Percentiles rank a stretch among this genome's conserved stretches.
Conservation (phyloP, 441 rosid genomes). For the Jatropha multifida region DNA sequence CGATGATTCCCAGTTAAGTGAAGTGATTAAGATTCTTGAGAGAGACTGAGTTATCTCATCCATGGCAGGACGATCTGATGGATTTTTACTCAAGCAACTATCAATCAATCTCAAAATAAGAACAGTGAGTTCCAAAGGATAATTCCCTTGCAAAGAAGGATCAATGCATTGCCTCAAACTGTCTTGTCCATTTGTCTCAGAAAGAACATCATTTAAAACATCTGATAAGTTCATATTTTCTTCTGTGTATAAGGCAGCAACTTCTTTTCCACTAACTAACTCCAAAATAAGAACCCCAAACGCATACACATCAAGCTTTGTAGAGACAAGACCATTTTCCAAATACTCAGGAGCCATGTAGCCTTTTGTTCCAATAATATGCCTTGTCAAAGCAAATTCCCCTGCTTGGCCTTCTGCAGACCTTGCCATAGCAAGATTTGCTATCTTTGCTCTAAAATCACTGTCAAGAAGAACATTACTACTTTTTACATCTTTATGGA, state of each 20-base stretch:
- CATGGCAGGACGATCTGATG: slow-evolving; percentile 64
- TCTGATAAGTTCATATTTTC: slow-evolving; percentile 36
- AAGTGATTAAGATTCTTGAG: slow-evolving; percentile 46
- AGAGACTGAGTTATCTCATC: slow-evolving; percentile 54
- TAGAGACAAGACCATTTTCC: slow-evolving; percentile 69
- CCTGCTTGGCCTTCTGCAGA: slow-evolving; percentile 44
- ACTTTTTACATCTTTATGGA: slow-evolving; percentile 61
- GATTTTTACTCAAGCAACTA: slow-evolving; percentile 57
- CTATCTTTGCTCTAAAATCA: slow-evolving; percentile 69
- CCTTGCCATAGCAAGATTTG: slow-evolving; percentile 65
- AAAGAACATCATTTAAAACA: slow-evolving; percentile 21
- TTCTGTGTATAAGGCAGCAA: slow-evolving; percentile 33
- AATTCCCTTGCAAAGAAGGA: slow-evolving; percentile 39
- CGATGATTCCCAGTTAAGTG: slow-evolving; percentile 39
- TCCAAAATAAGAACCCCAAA: slow-evolving; percentile 72
- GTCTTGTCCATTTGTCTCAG: slow-evolving; percentile 32
- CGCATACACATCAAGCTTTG: slow-evolving; percentile 76
- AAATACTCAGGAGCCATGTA: slow-evolving; percentile 83
- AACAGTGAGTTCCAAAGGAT: slow-evolving; percentile 40
- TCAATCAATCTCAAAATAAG: slow-evolving; percentile 40
- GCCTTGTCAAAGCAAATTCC: slow-evolving; percentile 60
- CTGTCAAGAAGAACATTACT: slow-evolving; percentile 58
- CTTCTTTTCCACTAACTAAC: slow-evolving; percentile 61
- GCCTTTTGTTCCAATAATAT: slow-evolving; percentile 77
- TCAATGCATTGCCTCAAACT: slow-evolving; percentile 36